Evolutionary conservation across 345 rosid genomes (phyloP).

Genomic region (Boechera retrofracta): DNA sequence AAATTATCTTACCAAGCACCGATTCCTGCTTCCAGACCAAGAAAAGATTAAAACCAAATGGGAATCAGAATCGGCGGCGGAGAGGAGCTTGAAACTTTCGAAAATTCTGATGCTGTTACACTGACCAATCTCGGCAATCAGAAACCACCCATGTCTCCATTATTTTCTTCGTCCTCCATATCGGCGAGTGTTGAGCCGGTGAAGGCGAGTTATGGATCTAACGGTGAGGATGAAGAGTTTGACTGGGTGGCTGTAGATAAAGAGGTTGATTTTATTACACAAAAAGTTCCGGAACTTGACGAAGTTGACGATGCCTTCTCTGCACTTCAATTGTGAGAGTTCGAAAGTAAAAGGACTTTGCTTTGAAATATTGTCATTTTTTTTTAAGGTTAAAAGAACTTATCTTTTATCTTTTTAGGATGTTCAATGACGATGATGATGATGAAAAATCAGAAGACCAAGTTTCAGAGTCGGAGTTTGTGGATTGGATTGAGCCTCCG

Average conservation of each 20-base stretch:
- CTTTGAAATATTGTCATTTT: not conserved
- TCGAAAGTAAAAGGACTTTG: not conserved
- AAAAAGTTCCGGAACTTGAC: constrained; percentile 67
- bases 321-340: constrained; percentile 60
- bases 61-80: constrained; percentile 5
- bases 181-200: constrained; percentile 3
- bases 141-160: constrained; percentile 2
- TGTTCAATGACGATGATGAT: constrained; percentile 48
- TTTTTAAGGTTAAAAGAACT: not conserved
- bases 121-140: not conserved
- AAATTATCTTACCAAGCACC: not conserved
- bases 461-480: constrained; percentile 49
- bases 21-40: constrained; percentile 36
- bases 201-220: constrained; percentile 39
- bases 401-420: constrained; percentile 47
- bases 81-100: not conserved
- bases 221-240: constrained; percentile 49
- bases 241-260: constrained; percentile 71
- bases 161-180: not conserved
- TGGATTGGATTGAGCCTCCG: constrained; percentile 82
- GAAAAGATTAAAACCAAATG: constrained; percentile 36
- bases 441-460: constrained; percentile 41
- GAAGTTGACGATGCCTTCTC: constrained; percentile 82
- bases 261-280: constrained; percentile 47
- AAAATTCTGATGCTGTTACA: not conserved